Conservation (phyloP, 2,329 filamentous ascomycete genomes). For the Sporothrix curviconia region DNA sequence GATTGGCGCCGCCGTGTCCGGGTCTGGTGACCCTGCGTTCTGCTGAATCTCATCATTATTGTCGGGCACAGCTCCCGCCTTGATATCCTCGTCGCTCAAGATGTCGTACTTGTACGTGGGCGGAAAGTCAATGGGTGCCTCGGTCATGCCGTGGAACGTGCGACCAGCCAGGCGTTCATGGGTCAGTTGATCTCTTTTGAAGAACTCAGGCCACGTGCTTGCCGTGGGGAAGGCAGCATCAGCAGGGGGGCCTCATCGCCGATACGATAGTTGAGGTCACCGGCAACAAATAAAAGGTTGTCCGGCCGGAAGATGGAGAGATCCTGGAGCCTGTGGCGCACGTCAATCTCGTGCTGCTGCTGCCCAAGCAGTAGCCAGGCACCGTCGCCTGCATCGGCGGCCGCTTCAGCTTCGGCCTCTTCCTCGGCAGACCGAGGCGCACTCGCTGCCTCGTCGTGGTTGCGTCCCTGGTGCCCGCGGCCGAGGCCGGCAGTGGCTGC, state of each 20-base stretch:
- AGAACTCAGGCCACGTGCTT: slow-evolving; percentile 59
- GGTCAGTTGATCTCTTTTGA: slow-evolving; percentile 71
- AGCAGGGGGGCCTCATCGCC: slow-evolving; percentile 56
- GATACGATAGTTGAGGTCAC: slow-evolving; percentile 94
- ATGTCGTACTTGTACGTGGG: slow-evolving; percentile 88
- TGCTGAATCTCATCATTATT: slow-evolving; percentile 24
- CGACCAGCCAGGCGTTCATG: slow-evolving; percentile 61
- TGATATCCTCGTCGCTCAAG: slow-evolving; percentile 22
- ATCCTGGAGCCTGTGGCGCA: slow-evolving; percentile 37
- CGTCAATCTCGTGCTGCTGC: slow-evolving; percentile 16
- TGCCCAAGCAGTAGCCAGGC: slow-evolving; percentile 30
- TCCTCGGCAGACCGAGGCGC: slow-evolving; percentile 25
- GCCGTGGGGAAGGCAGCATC: slow-evolving; percentile 57
- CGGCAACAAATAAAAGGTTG: slow-evolving; percentile 76
- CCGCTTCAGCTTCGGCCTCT: slow-evolving; percentile 29
- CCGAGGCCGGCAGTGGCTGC: neutral
- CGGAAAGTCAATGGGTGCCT: slow-evolving; percentile 70
- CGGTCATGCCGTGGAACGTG: slow-evolving; percentile 70
- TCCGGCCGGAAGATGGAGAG: slow-evolving; percentile 67
- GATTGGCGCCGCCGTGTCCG: slow-evolving; percentile 27
- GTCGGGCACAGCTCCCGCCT: slow-evolving; percentile 26
- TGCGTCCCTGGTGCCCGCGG: slow-evolving; percentile 13
- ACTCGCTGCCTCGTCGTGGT: slow-evolving; percentile 20
- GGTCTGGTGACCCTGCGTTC: slow-evolving; percentile 10
- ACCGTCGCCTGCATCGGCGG: slow-evolving; percentile 18